A percentile compares a stretch with the other conserved stretches of the same genome.
Evolutionary conservation across 2,329 filamentous ascomycete species (phyloP).

Genomic region (Chalaropsis ovoidea): DNA sequence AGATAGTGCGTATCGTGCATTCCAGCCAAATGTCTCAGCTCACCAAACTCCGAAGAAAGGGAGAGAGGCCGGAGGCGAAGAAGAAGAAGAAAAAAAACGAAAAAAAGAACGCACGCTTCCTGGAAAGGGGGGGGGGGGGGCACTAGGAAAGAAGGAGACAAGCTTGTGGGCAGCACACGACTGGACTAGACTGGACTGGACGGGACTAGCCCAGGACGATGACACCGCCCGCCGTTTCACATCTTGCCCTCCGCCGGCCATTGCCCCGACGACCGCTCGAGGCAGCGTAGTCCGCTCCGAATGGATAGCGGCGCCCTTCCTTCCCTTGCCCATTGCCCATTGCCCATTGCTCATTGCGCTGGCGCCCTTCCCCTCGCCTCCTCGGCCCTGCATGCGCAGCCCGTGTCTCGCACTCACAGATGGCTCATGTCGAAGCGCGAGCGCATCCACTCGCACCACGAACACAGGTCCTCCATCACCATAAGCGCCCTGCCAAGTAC

Average conservation of each 20-base stretch:
- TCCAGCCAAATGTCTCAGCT: constrained; percentile 8
- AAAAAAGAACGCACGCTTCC: not conserved
- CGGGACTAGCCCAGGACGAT: too few species aligned
- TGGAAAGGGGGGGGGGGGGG: too few species aligned
- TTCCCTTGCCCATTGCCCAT: not conserved
- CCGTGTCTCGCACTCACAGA: not conserved
- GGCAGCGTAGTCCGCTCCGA: too few species aligned
- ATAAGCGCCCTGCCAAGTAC: constrained; percentile 41
- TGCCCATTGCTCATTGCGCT: too few species aligned
- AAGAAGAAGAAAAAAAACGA: not conserved
- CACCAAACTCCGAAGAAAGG: not conserved
- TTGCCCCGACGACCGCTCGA: too few species aligned
- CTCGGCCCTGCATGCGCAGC: not conserved
- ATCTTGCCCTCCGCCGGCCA: too few species aligned
- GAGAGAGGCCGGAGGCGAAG: not conserved
- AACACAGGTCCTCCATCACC: constrained; percentile 43
- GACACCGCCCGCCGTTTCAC: too few species aligned
- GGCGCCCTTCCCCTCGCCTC: too few species aligned
- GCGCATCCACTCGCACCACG: constrained; percentile 46
- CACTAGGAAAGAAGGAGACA: too few species aligned
- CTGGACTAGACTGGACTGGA: too few species aligned
- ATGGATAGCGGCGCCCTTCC: not conserved
- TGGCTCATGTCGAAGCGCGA: constrained; percentile 30
- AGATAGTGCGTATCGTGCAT: not conserved
- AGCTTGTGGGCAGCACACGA: too few species aligned